Evolutionary conservation across 2,329 filamentous ascomycete genomes (phyloP).

Genomic region (Coniosporium tulheliwenetii): DNA sequence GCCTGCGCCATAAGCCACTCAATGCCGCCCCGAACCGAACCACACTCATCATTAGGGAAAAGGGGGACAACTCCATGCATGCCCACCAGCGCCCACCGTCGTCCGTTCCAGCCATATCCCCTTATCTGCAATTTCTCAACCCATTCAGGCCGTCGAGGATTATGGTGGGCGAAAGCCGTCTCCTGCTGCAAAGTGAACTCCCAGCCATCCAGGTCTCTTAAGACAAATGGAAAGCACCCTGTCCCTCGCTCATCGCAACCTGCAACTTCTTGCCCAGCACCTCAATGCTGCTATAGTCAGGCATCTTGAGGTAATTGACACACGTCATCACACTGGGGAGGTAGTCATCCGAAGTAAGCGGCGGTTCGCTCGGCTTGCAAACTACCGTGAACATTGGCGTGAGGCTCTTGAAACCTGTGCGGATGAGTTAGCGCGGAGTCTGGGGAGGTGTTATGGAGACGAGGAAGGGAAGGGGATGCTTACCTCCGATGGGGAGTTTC

Average conservation of each 20-base stretch:
- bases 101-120: too few species aligned
- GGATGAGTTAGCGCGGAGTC: conserved; percentile 16
- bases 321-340: conserved; percentile 99
- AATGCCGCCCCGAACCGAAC: too few species aligned
- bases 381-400: conserved; percentile 99
- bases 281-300: conserved; percentile 73
- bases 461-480: conserved; percentile 16
- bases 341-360: conserved; percentile 89
- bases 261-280: conserved; percentile 64
- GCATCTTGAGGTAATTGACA: conserved; percentile 96
- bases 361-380: conserved; percentile 93
- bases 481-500: conserved; percentile 95
- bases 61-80: too few species aligned
- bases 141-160: too few species aligned
- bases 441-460: conserved; percentile 3
- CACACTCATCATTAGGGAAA: too few species aligned
- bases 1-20: too few species aligned
- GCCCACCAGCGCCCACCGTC: too few species aligned
- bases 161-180: neutral
- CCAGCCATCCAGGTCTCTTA: conserved; percentile 22
- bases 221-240: conserved; percentile 93
- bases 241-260: conserved; percentile 83
- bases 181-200: neutral
- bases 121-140: too few species aligned
- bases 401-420: conserved; percentile 78